These are phyloP conservation scores for Coemansia sp. DNA, from an alignment of 192 early-diverging fungal genomes.

Conservation along the genomic window DNA sequence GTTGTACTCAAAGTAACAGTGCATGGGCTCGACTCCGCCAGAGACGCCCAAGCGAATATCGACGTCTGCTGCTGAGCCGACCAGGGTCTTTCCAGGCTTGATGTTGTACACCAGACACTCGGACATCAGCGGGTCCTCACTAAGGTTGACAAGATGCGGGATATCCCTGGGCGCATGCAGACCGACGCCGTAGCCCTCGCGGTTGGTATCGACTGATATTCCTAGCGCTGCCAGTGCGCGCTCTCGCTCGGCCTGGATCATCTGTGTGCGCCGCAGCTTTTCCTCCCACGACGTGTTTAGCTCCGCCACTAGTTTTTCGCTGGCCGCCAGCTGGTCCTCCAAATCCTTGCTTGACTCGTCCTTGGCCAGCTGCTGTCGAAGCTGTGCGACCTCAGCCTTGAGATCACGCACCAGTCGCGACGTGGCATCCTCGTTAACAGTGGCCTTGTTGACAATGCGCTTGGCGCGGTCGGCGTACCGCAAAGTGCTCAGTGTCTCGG, in stretches of 20 bases:
- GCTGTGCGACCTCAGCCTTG: conserved; percentile 72
- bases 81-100: conserved; percentile 69
- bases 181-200: conserved; percentile 60
- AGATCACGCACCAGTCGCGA: conserved; percentile 78
- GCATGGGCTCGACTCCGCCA: conserved; percentile 65
- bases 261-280: conserved; percentile 70
- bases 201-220: conserved; percentile 69
- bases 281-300: conserved; percentile 85
- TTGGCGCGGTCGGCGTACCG: conserved; percentile 92
- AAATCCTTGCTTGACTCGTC: conserved; percentile 52
- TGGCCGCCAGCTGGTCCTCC: conserved; percentile 77
- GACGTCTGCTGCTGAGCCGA: conserved; percentile 57
- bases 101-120: conserved; percentile 91
- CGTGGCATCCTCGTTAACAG: conserved; percentile 88
- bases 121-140: conserved; percentile 86
- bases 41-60: conserved; percentile 61
- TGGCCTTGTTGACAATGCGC: conserved; percentile 85
- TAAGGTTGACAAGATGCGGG: conserved; percentile 88
- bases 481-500: conserved; percentile 82
- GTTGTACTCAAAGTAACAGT: conserved; percentile 76
- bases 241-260: conserved; percentile 74
- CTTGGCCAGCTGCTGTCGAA: conserved; percentile 61
- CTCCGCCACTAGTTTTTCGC: conserved; percentile 85
- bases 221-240: conserved; percentile 77
- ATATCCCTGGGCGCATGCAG: conserved; percentile 74